phyloP scores from a whole-genome alignment of 1,139 yeast genomes.

The Taphrina sp. region DNA sequence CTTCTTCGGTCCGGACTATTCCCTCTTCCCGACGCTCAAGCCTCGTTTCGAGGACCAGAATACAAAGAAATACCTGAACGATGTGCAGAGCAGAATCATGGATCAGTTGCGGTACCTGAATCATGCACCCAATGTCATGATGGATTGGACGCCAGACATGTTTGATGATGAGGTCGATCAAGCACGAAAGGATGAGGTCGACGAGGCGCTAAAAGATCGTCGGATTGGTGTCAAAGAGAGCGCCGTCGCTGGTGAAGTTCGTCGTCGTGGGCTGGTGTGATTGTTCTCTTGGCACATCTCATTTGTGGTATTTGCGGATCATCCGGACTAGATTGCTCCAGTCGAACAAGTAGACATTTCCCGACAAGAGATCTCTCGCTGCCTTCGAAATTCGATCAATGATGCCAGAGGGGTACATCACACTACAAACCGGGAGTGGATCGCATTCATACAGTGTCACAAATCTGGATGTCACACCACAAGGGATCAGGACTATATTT shows the following conservation, averaged over 20 bases:
- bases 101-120: constrained; percentile 80
- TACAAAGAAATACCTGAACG: constrained; percentile 77
- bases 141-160: constrained; percentile 84
- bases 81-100: constrained; percentile 68
- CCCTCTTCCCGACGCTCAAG: constrained; percentile 83
- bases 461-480: no score
- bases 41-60: constrained; percentile 88
- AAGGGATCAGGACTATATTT: no score
- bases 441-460: no score
- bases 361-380: no score
- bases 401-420: no score
- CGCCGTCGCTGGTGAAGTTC: constrained; percentile 10
- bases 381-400: no score
- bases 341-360: no score
- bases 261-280: constrained; percentile 25
- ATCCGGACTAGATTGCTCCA: no score
- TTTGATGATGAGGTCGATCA: constrained; percentile 54
- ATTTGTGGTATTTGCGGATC: no score
- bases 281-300: no score
- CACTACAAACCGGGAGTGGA: no score
- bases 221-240: constrained; percentile 18
- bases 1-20: constrained; percentile 90
- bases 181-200: constrained; percentile 54
- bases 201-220: constrained; percentile 33
- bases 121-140: constrained; percentile 92